Evolutionary conservation across 148 eudicot genomes (phyloP), one percentile per base, ranked within the genome.

Genomic region (Rhododendron ferrugineum): DNA sequence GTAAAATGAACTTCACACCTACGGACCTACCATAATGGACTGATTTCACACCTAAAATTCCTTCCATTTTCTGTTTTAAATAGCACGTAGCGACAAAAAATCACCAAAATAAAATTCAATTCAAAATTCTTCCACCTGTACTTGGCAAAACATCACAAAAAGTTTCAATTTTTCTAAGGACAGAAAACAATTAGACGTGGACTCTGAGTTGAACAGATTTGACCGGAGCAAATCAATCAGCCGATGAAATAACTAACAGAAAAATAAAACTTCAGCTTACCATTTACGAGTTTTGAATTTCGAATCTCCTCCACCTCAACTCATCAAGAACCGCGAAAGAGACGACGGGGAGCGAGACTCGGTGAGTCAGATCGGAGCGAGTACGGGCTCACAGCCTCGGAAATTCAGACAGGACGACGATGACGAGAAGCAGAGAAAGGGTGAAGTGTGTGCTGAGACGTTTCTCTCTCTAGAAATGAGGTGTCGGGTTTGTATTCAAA

Each of bases 281-380:
- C 92, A 91, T 91, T 81, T 64, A 76, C 76, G 80, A 85, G 74
- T 78, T 77, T 30, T 26, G 18, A 36, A 84, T 77, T 37, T 80
- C 78, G 32, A 85, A 88, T 85, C 88, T 88, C 86, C 86, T 83
- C 52, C 85, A 62, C 82, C 68, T 85, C 91, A 89, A 84, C 85
- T 89, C 90, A 89, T 89, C 79, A 75, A 76, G 84, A 44, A 23
- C 68, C 47, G 85, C 72, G 87, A 72, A 62, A 73, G 80, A 85
- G 81, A 42, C 78, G 62, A 18, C 81, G 85, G 77, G 46, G 79
- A 85, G 52, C 56, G 79, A 8, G 75, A 83, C 89, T 86, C 85
- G 14, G 84, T 36, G 89, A 84, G 89, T 78, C 90, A 88, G 91
- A 91, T 89, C 91, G 89, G 88, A 85, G 79, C 20, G 81, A 78